Percentiles rank a stretch among this genome's conserved stretches.
phyloP scores from a whole-genome alignment of 192 early-diverging fungal species.

The Coemansia sp. region DNA sequence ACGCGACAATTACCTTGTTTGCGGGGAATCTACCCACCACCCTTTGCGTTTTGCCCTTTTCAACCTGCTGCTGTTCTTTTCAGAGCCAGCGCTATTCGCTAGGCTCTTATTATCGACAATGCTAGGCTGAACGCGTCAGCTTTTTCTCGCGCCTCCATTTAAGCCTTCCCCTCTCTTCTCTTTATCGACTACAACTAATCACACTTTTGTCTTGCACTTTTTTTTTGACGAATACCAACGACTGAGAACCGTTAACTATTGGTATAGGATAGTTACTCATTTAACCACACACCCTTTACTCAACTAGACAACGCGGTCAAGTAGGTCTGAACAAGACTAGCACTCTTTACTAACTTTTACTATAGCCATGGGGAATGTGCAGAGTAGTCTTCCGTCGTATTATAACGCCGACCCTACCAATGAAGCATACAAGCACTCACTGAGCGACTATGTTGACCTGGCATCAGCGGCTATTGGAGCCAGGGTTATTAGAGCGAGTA shows the following conservation, averaged over 20 bases:
- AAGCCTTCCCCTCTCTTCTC: neutral
- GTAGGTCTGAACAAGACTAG: neutral
- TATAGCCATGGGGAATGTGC: conserved; percentile 47
- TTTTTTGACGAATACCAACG: neutral
- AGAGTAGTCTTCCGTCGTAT: conserved; percentile 50
- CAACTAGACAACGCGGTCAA: neutral
- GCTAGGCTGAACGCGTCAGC: neutral
- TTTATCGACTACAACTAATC: neutral
- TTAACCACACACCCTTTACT: neutral
- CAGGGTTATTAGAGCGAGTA: conserved; percentile 70
- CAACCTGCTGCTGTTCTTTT: neutral
- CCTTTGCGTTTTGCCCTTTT: neutral
- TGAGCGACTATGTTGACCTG: conserved; percentile 59
- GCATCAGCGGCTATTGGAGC: conserved; percentile 67
- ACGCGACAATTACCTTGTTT: neutral
- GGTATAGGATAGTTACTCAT: neutral
- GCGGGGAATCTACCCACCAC: neutral
- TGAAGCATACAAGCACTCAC: conserved; percentile 38
- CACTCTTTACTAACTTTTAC: neutral
- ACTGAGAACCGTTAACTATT: neutral
- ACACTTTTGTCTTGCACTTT: neutral
- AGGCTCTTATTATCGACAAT: neutral
- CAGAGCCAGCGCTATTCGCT: neutral
- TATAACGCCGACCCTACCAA: conserved; percentile 55
- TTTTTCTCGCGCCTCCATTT: neutral